phyloP scores from a whole-genome alignment of 106 monocot species.

The Vanilla planifolia region DNA sequence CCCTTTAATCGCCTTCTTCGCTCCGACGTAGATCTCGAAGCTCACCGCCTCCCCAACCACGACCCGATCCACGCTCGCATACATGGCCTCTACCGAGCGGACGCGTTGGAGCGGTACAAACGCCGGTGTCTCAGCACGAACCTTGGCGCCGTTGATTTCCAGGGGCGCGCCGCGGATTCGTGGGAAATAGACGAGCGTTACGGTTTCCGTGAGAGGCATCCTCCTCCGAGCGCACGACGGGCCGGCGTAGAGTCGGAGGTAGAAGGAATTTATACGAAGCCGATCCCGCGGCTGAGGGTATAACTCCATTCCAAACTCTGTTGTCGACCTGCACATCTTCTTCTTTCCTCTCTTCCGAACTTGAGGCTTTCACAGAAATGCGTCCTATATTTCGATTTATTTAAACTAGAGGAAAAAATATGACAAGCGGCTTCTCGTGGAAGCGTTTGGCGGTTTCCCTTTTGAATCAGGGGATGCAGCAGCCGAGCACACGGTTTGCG shows the following conservation, averaged over 20 bases:
- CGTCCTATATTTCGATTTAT: no score
- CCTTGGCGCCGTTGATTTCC: slow-evolving; percentile 43
- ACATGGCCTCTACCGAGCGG: slow-evolving; percentile 28
- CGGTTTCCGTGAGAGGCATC: slow-evolving; percentile 16
- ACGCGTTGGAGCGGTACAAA: slow-evolving; percentile 43
- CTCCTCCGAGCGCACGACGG: slow-evolving; percentile 1
- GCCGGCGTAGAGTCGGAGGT: no score
- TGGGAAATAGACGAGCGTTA: slow-evolving; percentile 64
- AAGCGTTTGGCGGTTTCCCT: no score
- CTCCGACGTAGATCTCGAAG: slow-evolving; percentile 53
- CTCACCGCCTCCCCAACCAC: slow-evolving; percentile 27
- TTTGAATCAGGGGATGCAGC: no score
- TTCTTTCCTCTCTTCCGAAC: no score
- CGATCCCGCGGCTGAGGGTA: slow-evolving; percentile 7
- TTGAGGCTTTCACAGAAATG: no score
- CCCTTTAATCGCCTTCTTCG: slow-evolving; percentile 41
- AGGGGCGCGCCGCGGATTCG: slow-evolving; percentile 22
- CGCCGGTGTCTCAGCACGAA: slow-evolving; percentile 18
- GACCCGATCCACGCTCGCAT: slow-evolving; percentile 47
- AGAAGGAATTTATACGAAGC: slow-evolving; percentile 41
- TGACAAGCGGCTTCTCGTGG: no score
- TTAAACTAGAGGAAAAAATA: no score
- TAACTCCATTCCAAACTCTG: background rate
- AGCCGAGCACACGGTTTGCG: no score
- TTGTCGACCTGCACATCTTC: slow-evolving; percentile 28